A percentile compares a stretch with the other conserved stretches of the same genome.
Evolutionary conservation across 805 yeast species (phyloP).

Genomic region (Sugiyamaella mastotermitis): DNA sequence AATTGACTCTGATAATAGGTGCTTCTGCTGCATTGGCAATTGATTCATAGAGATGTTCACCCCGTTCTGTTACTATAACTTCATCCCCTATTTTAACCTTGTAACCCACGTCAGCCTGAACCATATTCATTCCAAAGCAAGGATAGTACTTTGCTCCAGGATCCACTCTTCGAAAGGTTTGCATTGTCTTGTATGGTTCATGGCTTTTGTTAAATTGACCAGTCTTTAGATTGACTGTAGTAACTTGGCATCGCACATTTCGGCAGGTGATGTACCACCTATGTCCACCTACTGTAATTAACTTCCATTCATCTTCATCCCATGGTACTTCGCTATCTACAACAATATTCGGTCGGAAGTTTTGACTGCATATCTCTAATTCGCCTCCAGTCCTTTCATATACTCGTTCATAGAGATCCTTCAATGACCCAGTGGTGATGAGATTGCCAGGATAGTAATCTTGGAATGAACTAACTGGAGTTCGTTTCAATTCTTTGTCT

Average conservation of each 20-base stretch:
- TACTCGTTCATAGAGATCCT: constrained; percentile 22
- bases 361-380: constrained; percentile 17
- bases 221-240: constrained; percentile 25
- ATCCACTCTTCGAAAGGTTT: constrained; percentile 27
- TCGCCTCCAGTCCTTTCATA: constrained; percentile 16
- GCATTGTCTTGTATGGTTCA: constrained; percentile 28
- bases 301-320: constrained; percentile 31
- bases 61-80: constrained; percentile 19
- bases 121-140: constrained; percentile 28
- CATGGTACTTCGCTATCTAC: constrained; percentile 28
- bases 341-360: constrained; percentile 31
- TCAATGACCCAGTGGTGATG: constrained; percentile 23
- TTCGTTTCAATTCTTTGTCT: constrained; percentile 12
- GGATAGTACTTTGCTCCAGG: constrained; percentile 23
- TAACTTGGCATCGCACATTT: constrained; percentile 29
- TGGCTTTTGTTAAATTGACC: constrained; percentile 21
- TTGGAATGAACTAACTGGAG: constrained; percentile 23
- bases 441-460: constrained; percentile 29
- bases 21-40: constrained; percentile 2
- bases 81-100: constrained; percentile 25
- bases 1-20: not conserved
- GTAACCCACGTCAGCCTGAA: constrained; percentile 20
- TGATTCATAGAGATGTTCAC: constrained; percentile 15
- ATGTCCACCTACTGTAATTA: constrained; percentile 20
- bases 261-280: constrained; percentile 24